Evolutionary conservation across 148 eudicot genomes (phyloP), one percentile per base, ranked within the genome.

Genomic region (Simmondsia chinensis): DNA sequence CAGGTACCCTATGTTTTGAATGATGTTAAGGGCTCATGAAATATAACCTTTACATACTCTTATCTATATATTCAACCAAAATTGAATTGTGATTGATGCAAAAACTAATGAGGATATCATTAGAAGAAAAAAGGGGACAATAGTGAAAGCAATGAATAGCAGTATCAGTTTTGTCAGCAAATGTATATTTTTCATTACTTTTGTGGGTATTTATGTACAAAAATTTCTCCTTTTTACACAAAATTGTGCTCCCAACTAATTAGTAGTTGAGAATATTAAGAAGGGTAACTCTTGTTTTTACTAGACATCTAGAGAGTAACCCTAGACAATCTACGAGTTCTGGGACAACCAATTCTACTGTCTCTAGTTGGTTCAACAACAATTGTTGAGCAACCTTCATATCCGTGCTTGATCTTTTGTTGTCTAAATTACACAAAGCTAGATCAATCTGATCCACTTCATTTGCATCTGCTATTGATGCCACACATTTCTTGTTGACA

Each of bases 271-370:
- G 43, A 21, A 52, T 46, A 66, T 65, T 74, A 8, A 74, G 71
- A 26, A 74, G 69, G 14, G 69, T 65, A 32, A 74, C 75, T 36
- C 75, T 69, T 14, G 66, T 61, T 34, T 61, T 74, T 0, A 69
- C 48, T 27, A 74, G 33, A 33, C 50, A 46, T 53, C 66, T 61
- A 9, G 59, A 57, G 8, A 69, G 24, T 23, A 53, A 48, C n/a
- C 60, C 72, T 9, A 74, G 14, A 6, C 25, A 39, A 20, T 65
- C 56, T 33, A 48, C 55, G n/a, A 61, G 10, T 15, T 56, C 52
- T 9, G 40, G 55, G 33, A 64, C 43, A 27, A 11, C 26, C 33
- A 39, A 48, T 42, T 65, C 75, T 19, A 58, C 26, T 4, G 46
- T 51, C 43, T 52, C 55, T 16, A 69, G 33, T 23, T 50, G 50